A percentile compares a stretch with the other conserved stretches of the same genome.
Evolutionary conservation across 2,329 filamentous ascomycete genomes (phyloP).

Genomic region (Nemania sp.): DNA sequence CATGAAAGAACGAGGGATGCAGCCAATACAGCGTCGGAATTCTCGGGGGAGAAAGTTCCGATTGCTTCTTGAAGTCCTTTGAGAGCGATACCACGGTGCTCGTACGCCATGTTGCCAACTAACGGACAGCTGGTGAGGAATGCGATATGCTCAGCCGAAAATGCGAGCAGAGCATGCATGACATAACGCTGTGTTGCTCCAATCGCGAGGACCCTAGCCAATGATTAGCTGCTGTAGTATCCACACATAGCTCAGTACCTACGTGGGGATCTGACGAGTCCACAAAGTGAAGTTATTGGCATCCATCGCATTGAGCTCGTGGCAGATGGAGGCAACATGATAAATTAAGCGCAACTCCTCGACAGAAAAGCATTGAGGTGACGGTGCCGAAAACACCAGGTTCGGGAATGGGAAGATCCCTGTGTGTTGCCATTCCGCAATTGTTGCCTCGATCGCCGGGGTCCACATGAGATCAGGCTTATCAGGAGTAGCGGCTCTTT

Average conservation of each 20-base stretch:
- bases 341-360: conserved; percentile 88
- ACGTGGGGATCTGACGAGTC: conserved; percentile 92
- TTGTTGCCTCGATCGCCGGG: conserved; percentile 77
- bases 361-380: conserved; percentile 71
- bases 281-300: conserved; percentile 87
- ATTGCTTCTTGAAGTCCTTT: conserved; percentile 89
- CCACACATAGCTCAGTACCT: conserved; percentile 45
- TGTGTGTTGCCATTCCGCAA: conserved; percentile 82
- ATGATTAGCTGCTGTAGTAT: conserved; percentile 30
- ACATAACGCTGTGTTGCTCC: conserved; percentile 83
- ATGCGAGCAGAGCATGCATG: conserved; percentile 88
- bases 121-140: conserved; percentile 85
- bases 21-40: conserved; percentile 88
- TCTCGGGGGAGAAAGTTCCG: conserved; percentile 78
- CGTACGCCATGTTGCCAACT: conserved; percentile 85
- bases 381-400: conserved; percentile 74
- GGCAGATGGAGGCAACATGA: conserved; percentile 83
- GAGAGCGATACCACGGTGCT: conserved; percentile 83
- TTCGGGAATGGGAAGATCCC: conserved; percentile 85
- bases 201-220: conserved; percentile 73
- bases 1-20: conserved; percentile 91
- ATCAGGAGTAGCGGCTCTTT: conserved; percentile 62
- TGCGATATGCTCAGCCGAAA: conserved; percentile 93
- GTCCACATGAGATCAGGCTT: conserved; percentile 80
- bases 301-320: conserved; percentile 76